Evolutionary conservation across 495 filamentous ascomycete genomes (phyloP).

Genomic region (Tuber melanosporum): DNA sequence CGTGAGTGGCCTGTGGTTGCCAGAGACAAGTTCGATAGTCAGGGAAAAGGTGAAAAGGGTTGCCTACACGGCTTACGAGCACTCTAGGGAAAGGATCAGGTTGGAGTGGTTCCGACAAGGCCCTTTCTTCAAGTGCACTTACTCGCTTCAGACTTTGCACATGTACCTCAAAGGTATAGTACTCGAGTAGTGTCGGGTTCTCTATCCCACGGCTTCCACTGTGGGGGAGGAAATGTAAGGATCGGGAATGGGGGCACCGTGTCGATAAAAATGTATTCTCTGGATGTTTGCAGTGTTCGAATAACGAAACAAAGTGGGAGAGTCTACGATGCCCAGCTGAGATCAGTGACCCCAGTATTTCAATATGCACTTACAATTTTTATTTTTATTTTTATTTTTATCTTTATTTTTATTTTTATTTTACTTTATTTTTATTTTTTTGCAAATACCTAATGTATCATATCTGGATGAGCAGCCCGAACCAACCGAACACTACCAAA

Average conservation of each 20-base stretch:
- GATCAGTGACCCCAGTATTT: not conserved
- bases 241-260: not conserved
- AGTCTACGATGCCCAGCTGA: not conserved
- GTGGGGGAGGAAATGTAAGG: not conserved
- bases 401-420: too few relatives aligned
- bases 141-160: not conserved
- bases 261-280: not conserved
- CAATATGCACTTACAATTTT: not conserved
- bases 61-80: not conserved
- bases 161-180: not conserved
- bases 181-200: not conserved
- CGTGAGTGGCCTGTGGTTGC: not conserved
- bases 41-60: not conserved
- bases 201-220: not conserved
- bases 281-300: not conserved
- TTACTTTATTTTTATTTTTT: too few relatives aligned
- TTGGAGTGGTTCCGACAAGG: not conserved
- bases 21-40: not conserved
- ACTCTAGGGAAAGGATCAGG: not conserved
- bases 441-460: too few relatives aligned
- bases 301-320: too few relatives aligned
- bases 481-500: too few relatives aligned
- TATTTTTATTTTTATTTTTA: too few relatives aligned
- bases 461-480: too few relatives aligned
- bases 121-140: too few relatives aligned